Conservation (phyloP, 768 basidiomycete species). For the Boletus tylopilopsis region DNA sequence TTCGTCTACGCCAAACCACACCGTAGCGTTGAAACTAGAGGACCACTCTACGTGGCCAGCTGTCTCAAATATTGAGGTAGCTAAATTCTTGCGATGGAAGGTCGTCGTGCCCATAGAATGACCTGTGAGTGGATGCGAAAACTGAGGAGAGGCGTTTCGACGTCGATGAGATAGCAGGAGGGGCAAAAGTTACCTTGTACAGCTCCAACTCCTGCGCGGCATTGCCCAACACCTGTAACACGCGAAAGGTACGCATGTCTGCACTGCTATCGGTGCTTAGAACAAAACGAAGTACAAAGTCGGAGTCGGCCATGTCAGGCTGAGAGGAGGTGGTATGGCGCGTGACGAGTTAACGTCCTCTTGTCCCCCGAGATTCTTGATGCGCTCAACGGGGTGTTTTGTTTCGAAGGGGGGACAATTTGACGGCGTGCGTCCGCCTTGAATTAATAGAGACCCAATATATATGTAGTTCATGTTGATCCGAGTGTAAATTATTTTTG, state of each 20-base stretch:
- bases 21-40: conserved; percentile 40
- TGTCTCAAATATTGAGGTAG: conserved; percentile 43
- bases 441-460: conserved; percentile 5
- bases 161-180: background rate
- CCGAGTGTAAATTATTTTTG: conserved; percentile 20
- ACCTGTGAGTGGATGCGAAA: conserved; percentile 44
- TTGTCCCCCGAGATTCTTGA: background rate
- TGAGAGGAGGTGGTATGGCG: background rate
- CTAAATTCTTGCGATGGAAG: conserved; percentile 45
- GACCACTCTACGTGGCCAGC: conserved; percentile 55
- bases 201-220: conserved; percentile 32
- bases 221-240: conserved; percentile 33
- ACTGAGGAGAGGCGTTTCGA: conserved; percentile 24
- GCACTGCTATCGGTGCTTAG: conserved; percentile 26
- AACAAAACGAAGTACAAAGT: conserved; percentile 38
- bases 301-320: conserved; percentile 30
- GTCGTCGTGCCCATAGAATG: conserved; percentile 40
- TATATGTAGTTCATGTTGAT: conserved; percentile 20
- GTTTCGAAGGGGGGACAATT: background rate
- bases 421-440: conserved; percentile 6
- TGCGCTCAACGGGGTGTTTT: background rate
- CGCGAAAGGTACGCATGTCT: conserved; percentile 45
- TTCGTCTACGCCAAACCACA: conserved; percentile 48
- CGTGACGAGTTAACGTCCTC: background rate
- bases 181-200: conserved; percentile 37